Percentiles rank a stretch among this genome's conserved stretches.
These are phyloP conservation scores for Diutina rugosa DNA, from an alignment of 1,139 yeast species.

Conservation along the genomic window DNA sequence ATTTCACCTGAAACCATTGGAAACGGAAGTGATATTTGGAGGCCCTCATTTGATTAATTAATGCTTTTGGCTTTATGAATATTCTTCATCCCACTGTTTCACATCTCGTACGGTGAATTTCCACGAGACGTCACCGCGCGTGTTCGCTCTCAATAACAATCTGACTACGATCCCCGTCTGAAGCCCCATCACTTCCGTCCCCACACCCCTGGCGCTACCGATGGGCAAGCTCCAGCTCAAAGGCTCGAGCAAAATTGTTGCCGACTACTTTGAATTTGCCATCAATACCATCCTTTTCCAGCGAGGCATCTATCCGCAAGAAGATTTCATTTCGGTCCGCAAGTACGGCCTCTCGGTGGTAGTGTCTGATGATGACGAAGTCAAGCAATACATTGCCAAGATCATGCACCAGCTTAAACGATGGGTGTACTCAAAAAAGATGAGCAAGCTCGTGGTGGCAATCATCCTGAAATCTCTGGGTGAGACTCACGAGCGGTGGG, in stretches of 20 bases:
- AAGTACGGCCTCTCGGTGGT: slow-evolving; percentile 75
- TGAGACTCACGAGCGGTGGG: slow-evolving; percentile 78
- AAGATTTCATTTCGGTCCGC: slow-evolving; percentile 67
- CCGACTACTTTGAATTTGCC: slow-evolving; percentile 77
- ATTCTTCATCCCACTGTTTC: neutral
- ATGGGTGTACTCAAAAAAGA: slow-evolving; percentile 69
- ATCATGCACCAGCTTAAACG: slow-evolving; percentile 67
- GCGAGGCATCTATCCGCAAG: slow-evolving; percentile 82
- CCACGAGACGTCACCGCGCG: no score
- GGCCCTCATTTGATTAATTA: no score
- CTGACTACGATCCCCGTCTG: no score
- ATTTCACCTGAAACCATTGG: no score
- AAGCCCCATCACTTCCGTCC: neutral
- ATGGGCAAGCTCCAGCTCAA: slow-evolving; percentile 41
- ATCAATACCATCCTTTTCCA: slow-evolving; percentile 76
- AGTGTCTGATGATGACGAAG: slow-evolving; percentile 65
- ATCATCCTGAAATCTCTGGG: slow-evolving; percentile 56
- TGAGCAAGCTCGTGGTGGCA: slow-evolving; percentile 58
- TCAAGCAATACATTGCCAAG: slow-evolving; percentile 52
- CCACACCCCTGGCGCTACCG: neutral
- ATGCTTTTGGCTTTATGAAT: no score
- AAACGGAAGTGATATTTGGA: no score
- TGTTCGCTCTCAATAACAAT: no score
- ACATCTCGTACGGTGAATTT: neutral
- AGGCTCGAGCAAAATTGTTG: slow-evolving; percentile 67